Evolutionary conservation across 169 alveolate genomes (phyloP), one percentile per base, ranked within the genome.

Genomic region (Plasmodium vinckei): DNA sequence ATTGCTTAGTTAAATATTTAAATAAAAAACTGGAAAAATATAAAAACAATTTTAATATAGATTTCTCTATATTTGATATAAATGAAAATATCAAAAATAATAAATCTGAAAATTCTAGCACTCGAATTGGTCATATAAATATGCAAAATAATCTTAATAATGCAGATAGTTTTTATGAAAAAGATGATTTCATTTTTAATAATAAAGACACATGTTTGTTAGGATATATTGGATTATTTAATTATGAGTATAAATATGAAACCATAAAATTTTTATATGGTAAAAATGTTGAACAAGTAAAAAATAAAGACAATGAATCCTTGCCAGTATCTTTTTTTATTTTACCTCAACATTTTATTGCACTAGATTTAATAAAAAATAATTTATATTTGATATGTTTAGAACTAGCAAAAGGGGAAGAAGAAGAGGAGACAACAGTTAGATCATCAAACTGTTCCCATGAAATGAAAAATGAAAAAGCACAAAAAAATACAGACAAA

Each of bases 141-240:
- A 3, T 27, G 6, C 39, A 27, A 27, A 27, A 27, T 27, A 27
- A 27, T 51, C 2, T 0, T 51, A 51, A 15, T 15, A 0, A 13
- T 51, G 2, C 59, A 12, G 7, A 57, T 33, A 3, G 0, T 12
- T 19, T 9, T 49, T 63, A 12, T 4, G 69, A 75, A 49, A 44
- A 75, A 2, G 73, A 75, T 56, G 77, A 75, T 15, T 75, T 75
- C 54, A 39, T 75, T 33, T 13, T 12, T 51, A 75, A 17, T n/a
- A 67, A 47, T 25, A 63, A 47, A 19, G 56, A 61, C 23, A 61
- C 77, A 15, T 75, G 88, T 19, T 56, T 75, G 6, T 13, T 46
- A 46, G 94, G 95, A 2, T 92, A 82, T 56, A 77, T 84, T 56
- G 95, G 95, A 15, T 72, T 72, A 54, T 88, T 92, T 23, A 91